Evolutionary conservation across 306 rosid species (phyloP), one percentile per base, ranked within the genome.

Genomic region (Cicer arietinum): DNA sequence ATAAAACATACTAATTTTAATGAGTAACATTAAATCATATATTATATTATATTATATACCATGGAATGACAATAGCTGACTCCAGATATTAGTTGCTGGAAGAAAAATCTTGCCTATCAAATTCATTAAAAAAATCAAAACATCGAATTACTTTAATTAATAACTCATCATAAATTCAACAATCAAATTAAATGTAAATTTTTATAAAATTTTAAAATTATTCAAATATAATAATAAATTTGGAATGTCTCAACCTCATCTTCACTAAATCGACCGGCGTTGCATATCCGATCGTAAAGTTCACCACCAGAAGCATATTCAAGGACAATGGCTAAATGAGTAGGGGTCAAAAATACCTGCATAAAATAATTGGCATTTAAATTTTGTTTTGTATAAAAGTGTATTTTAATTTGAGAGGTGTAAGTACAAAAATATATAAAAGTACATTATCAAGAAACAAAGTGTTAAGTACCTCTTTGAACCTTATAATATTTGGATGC

Each of bases 261-360:
- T 88, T 94, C 99, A 11, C 96, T 92, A 71, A 94, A 88, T 81
- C 96, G 87, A 64, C 98, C 96, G 39, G 91, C 92, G 42, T 54
- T 75, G 85, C 91, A 88, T 65, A 94, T 85, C 82, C 89, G 82
- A n/a, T 84, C 91, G 22, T 92, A 94, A 77, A 94, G 93, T 77
- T 90, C 96, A 14, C 99, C 98, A 3, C 99, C 99, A 64, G 92
- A 92, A 84, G 96, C 99, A 81, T 92, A 94, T 86, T 94, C 99
- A 87, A 94, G 85, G 66, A 92, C 96, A 78, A 94, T 92, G 39
- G 96, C 97, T 70, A 94, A 78, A 85, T 94, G 98, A 44, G 88
- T 85, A 2, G 93, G 93, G 68, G 99, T 94, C 78, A 94, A 73
- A 64, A 87, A 81, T 67, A 94, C 90, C 98, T 94, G 83, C 80